Percentiles rank a stretch among this genome's conserved stretches.
These are phyloP conservation scores for Torulaspora globosa DNA, from an alignment of 1,139 yeast genomes.

Conservation along the genomic window DNA sequence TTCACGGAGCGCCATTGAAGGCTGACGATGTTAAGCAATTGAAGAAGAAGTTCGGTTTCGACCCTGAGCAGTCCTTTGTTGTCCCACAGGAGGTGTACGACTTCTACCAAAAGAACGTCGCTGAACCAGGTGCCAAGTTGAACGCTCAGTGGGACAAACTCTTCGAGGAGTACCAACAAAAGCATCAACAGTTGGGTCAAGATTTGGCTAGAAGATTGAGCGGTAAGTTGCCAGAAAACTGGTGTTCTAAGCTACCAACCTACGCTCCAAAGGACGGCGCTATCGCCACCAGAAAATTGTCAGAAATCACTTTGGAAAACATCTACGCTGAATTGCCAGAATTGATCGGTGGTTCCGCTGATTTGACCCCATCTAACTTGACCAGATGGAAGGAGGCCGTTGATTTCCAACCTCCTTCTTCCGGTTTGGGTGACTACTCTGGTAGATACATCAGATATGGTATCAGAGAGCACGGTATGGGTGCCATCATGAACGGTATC, in stretches of 20 bases:
- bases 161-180: slow-evolving; percentile 57
- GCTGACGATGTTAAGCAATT: slow-evolving; percentile 87
- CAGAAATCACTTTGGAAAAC: slow-evolving; percentile 72
- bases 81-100: slow-evolving; percentile 84
- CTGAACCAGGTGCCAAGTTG: slow-evolving; percentile 56
- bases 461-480: slow-evolving; percentile 99
- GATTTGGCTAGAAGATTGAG: slow-evolving; percentile 78
- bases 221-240: slow-evolving; percentile 77
- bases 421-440: slow-evolving; percentile 77
- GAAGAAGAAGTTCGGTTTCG: slow-evolving; percentile 80
- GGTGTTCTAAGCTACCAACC: slow-evolving; percentile 76
- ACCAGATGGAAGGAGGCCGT: slow-evolving; percentile 82
- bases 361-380: slow-evolving; percentile 95
- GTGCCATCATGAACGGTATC: slow-evolving; percentile 98
- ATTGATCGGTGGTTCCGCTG: slow-evolving; percentile 97
- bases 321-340: slow-evolving; percentile 74
- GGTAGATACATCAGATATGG: slow-evolving; percentile 98
- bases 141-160: slow-evolving; percentile 72
- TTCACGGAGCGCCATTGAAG: slow-evolving; percentile 97
- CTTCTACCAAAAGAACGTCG: slow-evolving; percentile 55
- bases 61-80: slow-evolving; percentile 75
- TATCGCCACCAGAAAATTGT: slow-evolving; percentile 91
- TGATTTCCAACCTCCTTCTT: slow-evolving; percentile 89
- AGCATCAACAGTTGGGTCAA: slow-evolving; percentile 76
- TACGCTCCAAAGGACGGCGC: slow-evolving; percentile 78